Evolutionary conservation across 768 basidiomycete genomes (phyloP).

Genomic region (Trametes gibbosa): DNA sequence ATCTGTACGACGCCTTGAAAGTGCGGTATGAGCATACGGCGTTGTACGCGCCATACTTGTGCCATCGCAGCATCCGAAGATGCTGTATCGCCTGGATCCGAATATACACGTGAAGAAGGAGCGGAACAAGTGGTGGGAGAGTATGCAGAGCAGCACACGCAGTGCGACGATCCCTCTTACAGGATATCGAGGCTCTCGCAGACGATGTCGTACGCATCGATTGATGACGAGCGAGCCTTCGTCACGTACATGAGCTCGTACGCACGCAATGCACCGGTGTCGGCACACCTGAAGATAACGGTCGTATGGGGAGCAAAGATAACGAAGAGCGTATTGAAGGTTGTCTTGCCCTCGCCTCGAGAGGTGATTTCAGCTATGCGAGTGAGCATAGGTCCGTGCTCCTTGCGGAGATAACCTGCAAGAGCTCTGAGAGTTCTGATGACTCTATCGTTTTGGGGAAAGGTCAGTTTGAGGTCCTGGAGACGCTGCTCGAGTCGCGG

Average conservation of each 20-base stretch:
- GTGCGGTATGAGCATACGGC: conserved; percentile 34
- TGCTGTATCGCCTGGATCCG: background rate
- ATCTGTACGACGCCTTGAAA: conserved; percentile 53
- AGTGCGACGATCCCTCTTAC: conserved; percentile 28
- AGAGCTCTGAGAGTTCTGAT: conserved; percentile 49
- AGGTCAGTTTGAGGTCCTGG: background rate
- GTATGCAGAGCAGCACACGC: background rate
- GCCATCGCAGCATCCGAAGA: background rate
- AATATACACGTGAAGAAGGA: background rate
- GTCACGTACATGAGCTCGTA: conserved; percentile 43
- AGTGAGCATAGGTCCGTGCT: conserved; percentile 48
- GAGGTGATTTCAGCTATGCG: conserved; percentile 45
- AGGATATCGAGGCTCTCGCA: conserved; percentile 53
- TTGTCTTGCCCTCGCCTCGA: conserved; percentile 58
- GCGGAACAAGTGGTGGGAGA: background rate
- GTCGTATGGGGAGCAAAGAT: conserved; percentile 53
- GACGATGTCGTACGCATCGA: conserved; percentile 41
- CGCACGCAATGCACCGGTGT: conserved; percentile 50
- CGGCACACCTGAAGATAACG: conserved; percentile 48
- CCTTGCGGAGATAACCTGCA: conserved; percentile 44
- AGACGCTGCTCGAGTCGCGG: background rate
- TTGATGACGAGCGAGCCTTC: conserved; percentile 34
- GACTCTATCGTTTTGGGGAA: background rate
- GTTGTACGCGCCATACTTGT: conserved; percentile 33
- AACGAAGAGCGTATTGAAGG: conserved; percentile 52